Percentiles rank a stretch among this genome's conserved stretches.
phyloP scores from a whole-genome alignment of 805 yeast species.

The Wickerhamomyces mucosus region DNA sequence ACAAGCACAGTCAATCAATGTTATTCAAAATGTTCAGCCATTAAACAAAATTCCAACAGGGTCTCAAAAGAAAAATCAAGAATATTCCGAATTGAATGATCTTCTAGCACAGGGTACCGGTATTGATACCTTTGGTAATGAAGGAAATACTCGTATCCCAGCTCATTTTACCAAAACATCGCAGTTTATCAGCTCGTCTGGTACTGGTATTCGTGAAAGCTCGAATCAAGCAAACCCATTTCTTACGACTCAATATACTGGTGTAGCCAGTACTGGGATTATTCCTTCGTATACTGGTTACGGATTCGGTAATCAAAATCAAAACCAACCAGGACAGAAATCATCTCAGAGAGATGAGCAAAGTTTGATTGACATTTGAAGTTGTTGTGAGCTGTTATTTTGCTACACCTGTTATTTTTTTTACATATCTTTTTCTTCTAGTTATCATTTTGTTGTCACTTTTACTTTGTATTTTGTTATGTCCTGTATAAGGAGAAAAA shows the following conservation, averaged over 20 bases:
- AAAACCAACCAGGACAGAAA: conserved; percentile 11
- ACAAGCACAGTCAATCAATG: conserved; percentile 12
- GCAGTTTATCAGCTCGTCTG: conserved; percentile 77
- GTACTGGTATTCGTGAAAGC: conserved; percentile 49
- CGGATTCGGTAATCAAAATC: conserved; percentile 79
- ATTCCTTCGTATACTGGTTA: conserved; percentile 86
- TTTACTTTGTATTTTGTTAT: neutral
- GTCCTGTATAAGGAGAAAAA: no score
- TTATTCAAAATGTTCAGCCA: conserved; percentile 23
- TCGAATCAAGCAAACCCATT: conserved; percentile 27
- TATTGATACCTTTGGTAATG: conserved; percentile 86
- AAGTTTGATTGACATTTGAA: conserved; percentile 20
- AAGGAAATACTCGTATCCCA: conserved; percentile 77
- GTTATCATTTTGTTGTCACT: neutral
- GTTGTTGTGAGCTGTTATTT: no score
- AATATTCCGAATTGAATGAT: conserved; percentile 64
- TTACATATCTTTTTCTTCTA: neutral
- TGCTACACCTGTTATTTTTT: no score
- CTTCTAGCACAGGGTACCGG: conserved; percentile 84
- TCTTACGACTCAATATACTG: conserved; percentile 60
- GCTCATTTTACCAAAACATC: conserved; percentile 85
- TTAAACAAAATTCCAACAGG: conserved; percentile 41
- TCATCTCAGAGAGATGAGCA: conserved; percentile 14
- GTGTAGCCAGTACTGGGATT: conserved; percentile 54
- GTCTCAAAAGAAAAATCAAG: conserved; percentile 43